phyloP scores from a whole-genome alignment of 306 rosid genomes.

The Arachis stenosperma region DNA sequence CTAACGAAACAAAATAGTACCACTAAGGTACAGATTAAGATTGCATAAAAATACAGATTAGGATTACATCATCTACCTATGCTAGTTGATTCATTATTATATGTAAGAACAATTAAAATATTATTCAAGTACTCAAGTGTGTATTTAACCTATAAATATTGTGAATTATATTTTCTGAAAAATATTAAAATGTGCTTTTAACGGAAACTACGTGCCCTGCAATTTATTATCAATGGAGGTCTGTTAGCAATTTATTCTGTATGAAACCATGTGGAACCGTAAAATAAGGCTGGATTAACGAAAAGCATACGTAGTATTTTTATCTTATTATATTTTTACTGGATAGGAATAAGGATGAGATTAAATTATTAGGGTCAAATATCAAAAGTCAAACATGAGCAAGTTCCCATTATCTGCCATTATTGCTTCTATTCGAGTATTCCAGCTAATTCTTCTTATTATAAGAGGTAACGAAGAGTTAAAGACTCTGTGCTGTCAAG shows the following conservation, averaged over 20 bases:
- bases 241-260: not conserved
- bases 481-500: not conserved
- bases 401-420: not conserved
- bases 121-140: not conserved
- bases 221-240: not conserved
- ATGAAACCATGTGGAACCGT: constrained; percentile 12
- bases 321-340: no score
- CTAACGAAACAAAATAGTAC: no score
- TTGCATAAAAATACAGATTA: no score
- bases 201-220: no score
- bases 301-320: not conserved
- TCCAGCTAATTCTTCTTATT: not conserved
- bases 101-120: not conserved
- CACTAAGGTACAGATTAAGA: no score
- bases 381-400: no score
- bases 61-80: not conserved
- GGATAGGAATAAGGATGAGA: not conserved
- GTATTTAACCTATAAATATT: no score
- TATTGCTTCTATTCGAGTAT: not conserved
- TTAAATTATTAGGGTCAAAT: not conserved
- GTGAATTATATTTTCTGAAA: no score
- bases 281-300: not conserved
- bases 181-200: no score
- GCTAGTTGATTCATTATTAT: not conserved
- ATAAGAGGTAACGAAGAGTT: not conserved